phyloP scores from a whole-genome alignment of 116 monocot genomes.

The Zostera marina region DNA sequence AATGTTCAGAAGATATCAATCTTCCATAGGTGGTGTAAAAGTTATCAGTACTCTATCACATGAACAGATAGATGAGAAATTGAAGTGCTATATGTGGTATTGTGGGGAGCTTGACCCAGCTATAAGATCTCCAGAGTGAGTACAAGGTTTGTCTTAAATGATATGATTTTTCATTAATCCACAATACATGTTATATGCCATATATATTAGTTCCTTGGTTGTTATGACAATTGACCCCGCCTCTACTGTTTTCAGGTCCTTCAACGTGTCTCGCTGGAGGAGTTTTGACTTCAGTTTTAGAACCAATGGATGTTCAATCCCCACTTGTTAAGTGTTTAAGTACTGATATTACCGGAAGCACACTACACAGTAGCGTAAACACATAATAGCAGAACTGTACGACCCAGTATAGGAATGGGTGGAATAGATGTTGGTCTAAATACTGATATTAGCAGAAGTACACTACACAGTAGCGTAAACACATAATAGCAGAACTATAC shows the following conservation, averaged over 20 bases:
- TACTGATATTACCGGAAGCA: too few species aligned
- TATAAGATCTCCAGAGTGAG: conserved; percentile 70
- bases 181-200: neutral
- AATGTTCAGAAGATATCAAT: conserved; percentile 61
- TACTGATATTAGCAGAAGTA: too few species aligned
- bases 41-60: conserved; percentile 71
- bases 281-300: conserved; percentile 49
- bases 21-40: conserved; percentile 70
- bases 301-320: conserved; percentile 66
- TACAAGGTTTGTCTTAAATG: conserved; percentile 44
- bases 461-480: too few species aligned
- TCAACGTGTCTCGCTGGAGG: conserved; percentile 76
- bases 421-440: too few species aligned
- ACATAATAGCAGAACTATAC: too few species aligned
- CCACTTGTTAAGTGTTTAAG: conserved; percentile 61
- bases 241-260: conserved; percentile 42
- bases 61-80: conserved; percentile 80
- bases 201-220: neutral
- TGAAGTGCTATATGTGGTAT: conserved; percentile 56
- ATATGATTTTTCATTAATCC: conserved; percentile 4
- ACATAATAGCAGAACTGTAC: too few species aligned
- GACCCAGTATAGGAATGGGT: too few species aligned
- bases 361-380: too few species aligned
- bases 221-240: neutral
- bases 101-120: conserved; percentile 87